Percentiles rank a stretch among this genome's conserved stretches.
phyloP scores from a whole-genome alignment of 805 yeast genomes.

The Zygotorulaspora chibaensis region DNA sequence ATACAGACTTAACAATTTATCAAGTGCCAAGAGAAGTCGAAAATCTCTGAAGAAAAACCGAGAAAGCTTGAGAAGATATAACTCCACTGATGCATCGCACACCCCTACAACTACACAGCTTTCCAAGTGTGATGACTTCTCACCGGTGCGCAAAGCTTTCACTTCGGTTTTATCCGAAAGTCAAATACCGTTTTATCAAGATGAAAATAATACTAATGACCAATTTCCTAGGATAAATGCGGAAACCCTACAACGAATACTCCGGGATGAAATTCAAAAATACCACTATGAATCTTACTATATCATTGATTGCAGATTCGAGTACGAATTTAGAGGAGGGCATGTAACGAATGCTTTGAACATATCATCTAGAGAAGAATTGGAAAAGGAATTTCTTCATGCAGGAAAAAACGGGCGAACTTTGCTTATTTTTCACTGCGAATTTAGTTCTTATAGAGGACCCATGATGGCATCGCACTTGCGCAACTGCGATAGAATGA shows the following conservation, averaged over 20 bases:
- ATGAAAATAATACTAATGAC: slow-evolving; percentile 39
- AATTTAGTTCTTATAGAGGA: slow-evolving; percentile 89
- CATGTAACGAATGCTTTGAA: slow-evolving; percentile 84
- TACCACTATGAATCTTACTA: slow-evolving; percentile 51
- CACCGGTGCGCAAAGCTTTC: slow-evolving; percentile 37
- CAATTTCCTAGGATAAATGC: slow-evolving; percentile 45
- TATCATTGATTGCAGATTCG: slow-evolving; percentile 86
- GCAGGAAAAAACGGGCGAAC: slow-evolving; percentile 24
- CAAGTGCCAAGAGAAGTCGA: slow-evolving; percentile 9
- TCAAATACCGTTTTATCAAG: slow-evolving; percentile 52
- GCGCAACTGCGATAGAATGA: slow-evolving; percentile 73
- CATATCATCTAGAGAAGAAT: slow-evolving; percentile 61
- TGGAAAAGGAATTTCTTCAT: slow-evolving; percentile 53
- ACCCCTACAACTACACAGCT: slow-evolving; percentile 1
- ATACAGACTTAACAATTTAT: slow-evolving; percentile 3
- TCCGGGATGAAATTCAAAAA: slow-evolving; percentile 34
- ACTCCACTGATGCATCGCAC: slow-evolving; percentile 8
- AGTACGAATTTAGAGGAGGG: slow-evolving; percentile 89
- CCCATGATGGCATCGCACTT: slow-evolving; percentile 87
- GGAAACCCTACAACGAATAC: slow-evolving; percentile 40
- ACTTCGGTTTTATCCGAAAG: slow-evolving; percentile 41
- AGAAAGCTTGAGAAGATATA: slow-evolving; percentile 16
- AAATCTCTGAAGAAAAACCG: slow-evolving; percentile 27
- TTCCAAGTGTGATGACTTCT: neutral
- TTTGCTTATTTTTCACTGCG: slow-evolving; percentile 86